Base-by-base conservation (phyloP, 805 yeast species). In the Schizosaccharomyces cryophilus region DNA sequence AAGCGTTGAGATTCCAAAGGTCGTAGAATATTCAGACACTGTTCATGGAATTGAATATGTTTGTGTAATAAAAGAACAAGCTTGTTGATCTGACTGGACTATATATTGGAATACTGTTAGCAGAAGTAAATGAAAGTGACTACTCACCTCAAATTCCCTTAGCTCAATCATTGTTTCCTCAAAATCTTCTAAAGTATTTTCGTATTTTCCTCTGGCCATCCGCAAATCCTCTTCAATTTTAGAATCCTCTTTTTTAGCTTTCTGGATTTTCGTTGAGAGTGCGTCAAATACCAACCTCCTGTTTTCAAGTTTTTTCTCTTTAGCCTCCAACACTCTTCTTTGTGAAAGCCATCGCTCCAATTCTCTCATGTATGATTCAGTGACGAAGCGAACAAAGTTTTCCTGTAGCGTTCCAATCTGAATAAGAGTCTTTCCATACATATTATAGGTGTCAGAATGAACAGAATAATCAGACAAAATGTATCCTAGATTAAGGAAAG, bases 201-300 rank as follows among this genome's bases (percentile, higher is more conserved):
- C 67, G 60, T 65, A 65, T 60, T 65, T 65, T 29, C 63, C 64
- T 19, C 67, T 45, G 60, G 65, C 67, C 15, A 62, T 64, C 40
- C 67, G 67, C 15, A 64, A 66, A 62, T 65, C 67, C 55, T 65
- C 67, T 29, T 65, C 67, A 19, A 65, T 59, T n/a, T 66, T 61
- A n/a, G 65, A 54, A 62, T 65, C 67, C 60, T 65, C 67, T 40
- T 64, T 65, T 59, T 65, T 65, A 40, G 63, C 55, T 38, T 61
- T 64, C 61, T 65, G 67, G 51, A 64, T 63, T 54, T 65, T 65
- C 24, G 66, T 54, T 6, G 65, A 64, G 6, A 66, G 65, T 17
- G 67, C 64, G 48, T 65, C 67, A 63, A 65, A 65, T 9, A 66
- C 67, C 7, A 65, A 64, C 26, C 67, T 63, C 7, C 67, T 54